Percentiles rank a stretch among this genome's conserved stretches.
phyloP scores from a whole-genome alignment of 805 yeast species.

The Candida succiphila region DNA sequence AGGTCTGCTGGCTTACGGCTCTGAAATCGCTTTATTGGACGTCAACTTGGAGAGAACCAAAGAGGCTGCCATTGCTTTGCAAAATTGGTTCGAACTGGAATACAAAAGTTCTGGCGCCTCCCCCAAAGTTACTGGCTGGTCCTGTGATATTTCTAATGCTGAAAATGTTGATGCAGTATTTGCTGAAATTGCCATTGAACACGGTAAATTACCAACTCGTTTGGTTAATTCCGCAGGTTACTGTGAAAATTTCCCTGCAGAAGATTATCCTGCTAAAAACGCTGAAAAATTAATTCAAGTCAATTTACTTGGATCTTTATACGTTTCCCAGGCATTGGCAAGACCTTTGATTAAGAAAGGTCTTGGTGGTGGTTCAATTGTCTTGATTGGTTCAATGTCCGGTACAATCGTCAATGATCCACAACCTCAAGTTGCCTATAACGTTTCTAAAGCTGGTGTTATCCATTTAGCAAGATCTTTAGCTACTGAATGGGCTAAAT shows the following conservation, averaged over 20 bases:
- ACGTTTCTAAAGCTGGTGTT: slow-evolving; percentile 82
- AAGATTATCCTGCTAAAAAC: slow-evolving; percentile 62
- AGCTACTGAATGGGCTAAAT: slow-evolving; percentile 77
- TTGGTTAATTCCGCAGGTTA: slow-evolving; percentile 78
- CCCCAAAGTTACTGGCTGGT: slow-evolving; percentile 49
- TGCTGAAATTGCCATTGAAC: slow-evolving; percentile 43
- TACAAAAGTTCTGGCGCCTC: slow-evolving; percentile 15
- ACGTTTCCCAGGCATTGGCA: slow-evolving; percentile 67
- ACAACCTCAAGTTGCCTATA: slow-evolving; percentile 72
- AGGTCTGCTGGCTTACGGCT: slow-evolving; percentile 68
- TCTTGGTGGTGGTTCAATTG: slow-evolving; percentile 47
- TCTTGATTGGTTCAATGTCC: slow-evolving; percentile 71
- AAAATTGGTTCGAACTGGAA: slow-evolving; percentile 18
- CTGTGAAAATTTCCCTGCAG: slow-evolving; percentile 72
- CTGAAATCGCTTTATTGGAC: slow-evolving; percentile 66
- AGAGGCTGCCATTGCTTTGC: slow-evolving; percentile 39
- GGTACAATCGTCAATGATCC: slow-evolving; percentile 73
- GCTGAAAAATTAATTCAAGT: slow-evolving; percentile 64
- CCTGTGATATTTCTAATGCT: slow-evolving; percentile 64
- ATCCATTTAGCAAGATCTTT: slow-evolving; percentile 68
- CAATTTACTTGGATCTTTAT: slow-evolving; percentile 65
- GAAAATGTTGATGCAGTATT: slow-evolving; percentile 47
- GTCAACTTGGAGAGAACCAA: slow-evolving; percentile 51
- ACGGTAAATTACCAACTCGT: slow-evolving; percentile 51
- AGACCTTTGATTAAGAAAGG: slow-evolving; percentile 50